Base-by-base conservation (phyloP, 495 filamentous ascomycete genomes). In the Aspergillus sparsus region DNA sequence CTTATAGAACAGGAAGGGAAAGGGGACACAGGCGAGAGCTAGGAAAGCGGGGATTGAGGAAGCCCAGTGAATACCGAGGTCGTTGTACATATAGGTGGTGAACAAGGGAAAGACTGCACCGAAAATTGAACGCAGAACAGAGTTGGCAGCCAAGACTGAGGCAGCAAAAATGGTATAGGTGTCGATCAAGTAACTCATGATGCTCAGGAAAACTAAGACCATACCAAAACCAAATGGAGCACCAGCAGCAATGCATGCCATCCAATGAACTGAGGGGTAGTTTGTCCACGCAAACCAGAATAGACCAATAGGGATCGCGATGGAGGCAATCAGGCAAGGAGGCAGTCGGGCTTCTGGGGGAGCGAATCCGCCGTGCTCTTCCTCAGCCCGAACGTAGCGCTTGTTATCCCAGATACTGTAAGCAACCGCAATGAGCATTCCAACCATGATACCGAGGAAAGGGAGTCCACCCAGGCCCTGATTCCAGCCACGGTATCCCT, bases 71-170 rank as follows among this genome's bases (percentile, higher is more conserved):
- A 89, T 86, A 58, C 90, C 90, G 1, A 96, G 82, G 67, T 85
- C 78, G 6, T 77, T 36, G 70, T 90, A 94, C 87, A 94, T 89
- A 57, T 88, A 78, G 0, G 81, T 83, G 4, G 90, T 93, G 78
- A 96, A 94, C 0, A 96, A 78, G 2, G 91, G 91, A 77, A 96
- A 94, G 0, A 83, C 87, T n/a, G 89, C 87, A 65, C 91, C 91
- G 68, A 93, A 92, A 34, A 77, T 53, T 3, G 82, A 85, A 55
- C 85, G 81, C 42, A 93, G 73, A 5, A 93, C 84, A 13, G 86
- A 81, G 72, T 90, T 92, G 36, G 89, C 89, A 2, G 91, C 91
- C 13, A 95, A 76, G 1, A 90, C 90, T 1, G 86, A 89, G 2
- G 91, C 90, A 6, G 90, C 90, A 64, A 88, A 94, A 58, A 93